Conservation (phyloP, 2,329 filamentous ascomycete genomes). For the Hypoxylon sp. region DNA sequence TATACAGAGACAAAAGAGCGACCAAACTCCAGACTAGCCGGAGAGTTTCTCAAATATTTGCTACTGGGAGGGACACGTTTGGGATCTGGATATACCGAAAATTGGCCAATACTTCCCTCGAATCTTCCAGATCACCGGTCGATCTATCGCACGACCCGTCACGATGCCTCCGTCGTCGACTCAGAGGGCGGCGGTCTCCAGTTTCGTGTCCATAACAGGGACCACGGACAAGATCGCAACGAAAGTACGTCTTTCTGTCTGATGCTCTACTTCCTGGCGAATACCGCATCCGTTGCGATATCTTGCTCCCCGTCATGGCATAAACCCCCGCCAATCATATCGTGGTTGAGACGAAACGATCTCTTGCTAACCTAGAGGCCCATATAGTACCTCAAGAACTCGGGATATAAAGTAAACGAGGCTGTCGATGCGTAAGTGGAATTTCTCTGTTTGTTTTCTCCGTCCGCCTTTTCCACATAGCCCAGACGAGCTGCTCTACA, state of each 20-base stretch:
- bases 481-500: not conserved
- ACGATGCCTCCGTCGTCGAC: constrained; percentile 46
- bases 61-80: not conserved
- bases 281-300: not conserved
- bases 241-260: constrained; percentile 42
- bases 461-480: constrained; percentile 9
- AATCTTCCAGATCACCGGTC: not conserved
- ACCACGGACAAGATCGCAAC: constrained; percentile 47
- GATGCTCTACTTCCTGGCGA: not conserved
- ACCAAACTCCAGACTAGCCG: not conserved
- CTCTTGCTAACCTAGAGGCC: constrained; percentile 22
- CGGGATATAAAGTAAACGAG: constrained; percentile 65
- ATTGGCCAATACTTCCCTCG: not conserved
- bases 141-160: constrained; percentile 5
- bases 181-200: constrained; percentile 48
- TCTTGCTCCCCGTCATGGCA: not conserved
- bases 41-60: not conserved
- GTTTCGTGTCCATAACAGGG: constrained; percentile 52
- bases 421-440: constrained; percentile 70
- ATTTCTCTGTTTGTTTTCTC: constrained; percentile 38
- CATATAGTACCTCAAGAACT: constrained; percentile 55
- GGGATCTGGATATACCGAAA: not conserved
- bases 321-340: not conserved
- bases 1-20: constrained; percentile 4
- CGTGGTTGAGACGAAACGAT: not conserved